Conservation (phyloP, 305 asterid genomes). For the Andrographis paniculata region DNA sequence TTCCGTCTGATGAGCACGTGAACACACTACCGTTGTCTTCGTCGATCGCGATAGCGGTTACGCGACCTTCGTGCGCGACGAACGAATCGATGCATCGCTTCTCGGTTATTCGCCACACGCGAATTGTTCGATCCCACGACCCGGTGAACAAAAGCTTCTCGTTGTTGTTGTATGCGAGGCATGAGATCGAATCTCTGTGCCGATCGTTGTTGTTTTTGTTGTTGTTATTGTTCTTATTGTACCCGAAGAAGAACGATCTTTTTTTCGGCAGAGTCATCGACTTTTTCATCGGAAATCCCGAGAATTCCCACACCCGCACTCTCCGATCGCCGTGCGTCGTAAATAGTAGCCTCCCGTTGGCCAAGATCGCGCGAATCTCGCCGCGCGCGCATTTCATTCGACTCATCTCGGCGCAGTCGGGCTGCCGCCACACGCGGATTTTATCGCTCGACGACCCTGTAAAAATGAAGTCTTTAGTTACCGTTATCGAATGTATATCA, state of each 20-base stretch:
- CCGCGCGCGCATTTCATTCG: constrained; percentile 40
- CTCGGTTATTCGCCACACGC: constrained; percentile 52
- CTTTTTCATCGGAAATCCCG: constrained; percentile 35
- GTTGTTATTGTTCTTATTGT: constrained; percentile 22
- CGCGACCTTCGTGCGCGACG: constrained; percentile 61
- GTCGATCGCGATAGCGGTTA: constrained; percentile 49
- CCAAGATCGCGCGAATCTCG: constrained; percentile 47
- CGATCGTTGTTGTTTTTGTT: too few species aligned
- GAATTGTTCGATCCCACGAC: constrained; percentile 63
- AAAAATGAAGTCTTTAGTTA: constrained; percentile 43
- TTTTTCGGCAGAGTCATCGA: constrained; percentile 40
- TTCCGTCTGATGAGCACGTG: constrained; percentile 67
- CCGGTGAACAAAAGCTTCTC: constrained; percentile 69
- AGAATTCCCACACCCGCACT: constrained; percentile 57
- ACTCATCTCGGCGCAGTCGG: constrained; percentile 61
- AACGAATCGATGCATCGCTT: constrained; percentile 50
- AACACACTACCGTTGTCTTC: constrained; percentile 62
- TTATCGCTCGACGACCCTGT: constrained; percentile 61
- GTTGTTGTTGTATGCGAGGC: constrained; percentile 43
- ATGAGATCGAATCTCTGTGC: constrained; percentile 40
- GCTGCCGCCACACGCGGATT: constrained; percentile 62
- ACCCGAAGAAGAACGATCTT: constrained; percentile 32
- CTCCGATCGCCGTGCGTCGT: constrained; percentile 57
- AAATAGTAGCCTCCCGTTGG: constrained; percentile 40
- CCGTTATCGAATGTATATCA: constrained; percentile 42